Base-by-base conservation (phyloP, 306 rosid species). In the Vigna nakashimae region DNA sequence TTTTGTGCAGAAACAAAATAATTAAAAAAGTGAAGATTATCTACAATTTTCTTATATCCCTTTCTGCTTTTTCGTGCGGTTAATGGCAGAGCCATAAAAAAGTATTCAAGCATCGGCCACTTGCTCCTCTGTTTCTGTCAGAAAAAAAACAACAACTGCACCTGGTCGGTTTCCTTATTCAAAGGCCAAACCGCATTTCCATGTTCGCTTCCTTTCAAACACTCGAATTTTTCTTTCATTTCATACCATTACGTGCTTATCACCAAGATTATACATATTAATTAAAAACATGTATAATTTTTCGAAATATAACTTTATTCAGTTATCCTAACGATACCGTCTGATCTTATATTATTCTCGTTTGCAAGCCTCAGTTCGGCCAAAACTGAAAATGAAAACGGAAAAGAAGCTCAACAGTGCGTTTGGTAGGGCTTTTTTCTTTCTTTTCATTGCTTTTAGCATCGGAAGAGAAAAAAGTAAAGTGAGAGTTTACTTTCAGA, bases 111-210 rank as follows among this genome's bases (percentile, higher is more conserved):
- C 32, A 38, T 56, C 55, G 30, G 26, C 66, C 77, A 40, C 77
- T 72, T 72, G 30, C 71, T 13, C n/a, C 69, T 12, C 45, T 34
- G 69, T n/a, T 28, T 9, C 13, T 45, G 75, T 74, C 79, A 55
- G 80, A 73, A 32, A 20, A 20, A 38, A 17, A 17, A 36, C 5
- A 34, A 65, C 50, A 38, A 65, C 69, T 63, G 69, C 69, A 63
- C 48, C 69, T 63, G 69, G 36, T 16, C 70, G 50, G 48, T 65
- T 65, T 65, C 70, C 70, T 65, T 10, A 50, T 52, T 60, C 17
- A 56, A 65, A 59, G 34, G 48, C 66, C 82, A 11, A n/a, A 84
- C 6, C 65, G 65, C 73, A 70, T 48, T 80, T 58, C 53, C 71
- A 66, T 45, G 63, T 3, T 40, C 46, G 63, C 71, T 63, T 62